Evolutionary conservation across 768 basidiomycete genomes (phyloP).

Genomic region (Termitomyces sp.): DNA sequence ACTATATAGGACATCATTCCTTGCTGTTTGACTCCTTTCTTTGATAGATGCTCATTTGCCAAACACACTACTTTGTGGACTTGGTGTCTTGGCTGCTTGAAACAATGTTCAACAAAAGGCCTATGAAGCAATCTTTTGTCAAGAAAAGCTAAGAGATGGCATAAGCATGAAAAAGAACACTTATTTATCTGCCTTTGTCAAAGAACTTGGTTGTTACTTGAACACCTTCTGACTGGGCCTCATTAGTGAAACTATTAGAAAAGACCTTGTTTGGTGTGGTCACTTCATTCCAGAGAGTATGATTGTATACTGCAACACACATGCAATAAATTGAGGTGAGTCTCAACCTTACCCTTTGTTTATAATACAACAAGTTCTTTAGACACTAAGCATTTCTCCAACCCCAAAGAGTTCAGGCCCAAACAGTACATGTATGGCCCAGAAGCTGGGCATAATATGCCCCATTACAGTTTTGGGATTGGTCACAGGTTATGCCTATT

Average conservation of each 20-base stretch:
- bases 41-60: conserved; percentile 13
- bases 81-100: conserved; percentile 8
- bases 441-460: conserved; percentile 12
- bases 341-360: background rate
- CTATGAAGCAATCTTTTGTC: conserved; percentile 8
- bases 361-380: background rate
- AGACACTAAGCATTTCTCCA: conserved; percentile 10
- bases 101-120: conserved; percentile 10
- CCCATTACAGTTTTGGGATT: conserved; percentile 13
- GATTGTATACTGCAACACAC: conserved; percentile 12
- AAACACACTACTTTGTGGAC: conserved; percentile 12
- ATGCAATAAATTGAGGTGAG: conserved; percentile 13
- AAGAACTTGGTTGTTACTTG: conserved; percentile 13
- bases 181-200: conserved; percentile 12
- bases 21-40: background rate
- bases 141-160: conserved; percentile 6
- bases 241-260: conserved; percentile 12
- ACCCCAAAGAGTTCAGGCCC: conserved; percentile 11
- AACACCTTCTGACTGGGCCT: conserved; percentile 13
- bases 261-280: conserved; percentile 11
- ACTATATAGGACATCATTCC: background rate
- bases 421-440: conserved; percentile 13
- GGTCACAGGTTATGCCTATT: conserved; percentile 5
- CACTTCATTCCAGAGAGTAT: conserved; percentile 13
- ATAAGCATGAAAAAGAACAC: conserved; percentile 7